phyloP scores from a whole-genome alignment of 2,329 filamentous ascomycete species.

The Nemania abortiva region DNA sequence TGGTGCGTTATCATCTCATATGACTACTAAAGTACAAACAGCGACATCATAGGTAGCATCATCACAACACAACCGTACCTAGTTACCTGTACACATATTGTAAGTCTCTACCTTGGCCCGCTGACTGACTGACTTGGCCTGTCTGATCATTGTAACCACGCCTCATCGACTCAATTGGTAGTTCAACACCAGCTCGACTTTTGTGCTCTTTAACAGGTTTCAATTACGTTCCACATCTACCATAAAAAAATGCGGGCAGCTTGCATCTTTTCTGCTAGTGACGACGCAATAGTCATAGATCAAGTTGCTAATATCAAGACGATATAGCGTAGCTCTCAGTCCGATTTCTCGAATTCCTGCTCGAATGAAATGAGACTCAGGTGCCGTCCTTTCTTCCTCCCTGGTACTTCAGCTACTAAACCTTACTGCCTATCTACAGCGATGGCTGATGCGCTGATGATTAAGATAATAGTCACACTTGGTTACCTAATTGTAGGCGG shows the following conservation, averaged over 20 bases:
- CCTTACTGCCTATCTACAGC: neutral
- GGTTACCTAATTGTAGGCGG: slow-evolving; percentile 7
- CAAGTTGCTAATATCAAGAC: neutral
- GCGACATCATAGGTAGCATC: neutral
- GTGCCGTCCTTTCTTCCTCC: neutral
- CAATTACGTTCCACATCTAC: neutral
- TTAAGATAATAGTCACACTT: neutral
- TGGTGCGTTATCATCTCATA: slow-evolving; percentile 8
- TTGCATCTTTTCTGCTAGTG: neutral
- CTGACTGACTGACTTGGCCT: slow-evolving; percentile 5
- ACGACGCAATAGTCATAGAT: neutral
- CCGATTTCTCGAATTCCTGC: neutral
- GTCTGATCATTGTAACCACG: slow-evolving; percentile 2
- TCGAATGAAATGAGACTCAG: neutral
- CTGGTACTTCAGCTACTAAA: neutral
- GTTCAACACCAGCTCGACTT: neutral
- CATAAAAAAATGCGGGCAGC: neutral
- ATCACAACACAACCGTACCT: neutral
- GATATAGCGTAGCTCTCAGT: neutral
- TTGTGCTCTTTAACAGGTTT: neutral
- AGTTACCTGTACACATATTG: neutral
- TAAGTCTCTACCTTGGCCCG: neutral
- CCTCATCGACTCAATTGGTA: slow-evolving; percentile 1
- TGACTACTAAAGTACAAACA: slow-evolving; percentile 3
- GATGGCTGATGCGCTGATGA: neutral